These are phyloP conservation scores for Aspergillus niger DNA, from an alignment of 2,329 filamentous ascomycete genomes.

Conservation along the genomic window DNA sequence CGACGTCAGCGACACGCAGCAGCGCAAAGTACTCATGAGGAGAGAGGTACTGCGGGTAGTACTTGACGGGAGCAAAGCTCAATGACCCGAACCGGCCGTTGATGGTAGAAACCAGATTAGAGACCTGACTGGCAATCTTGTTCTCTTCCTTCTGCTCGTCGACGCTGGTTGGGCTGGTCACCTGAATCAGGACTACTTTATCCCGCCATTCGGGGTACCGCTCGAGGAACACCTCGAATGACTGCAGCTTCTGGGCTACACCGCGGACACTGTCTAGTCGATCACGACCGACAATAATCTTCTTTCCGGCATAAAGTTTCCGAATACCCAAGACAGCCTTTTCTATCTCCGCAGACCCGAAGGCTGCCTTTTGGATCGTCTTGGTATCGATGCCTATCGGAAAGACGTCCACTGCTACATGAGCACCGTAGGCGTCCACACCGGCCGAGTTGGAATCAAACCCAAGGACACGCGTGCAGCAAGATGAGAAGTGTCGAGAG, in stretches of 20 bases:
- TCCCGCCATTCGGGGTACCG: conserved; percentile 89
- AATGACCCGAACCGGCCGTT: conserved; percentile 88
- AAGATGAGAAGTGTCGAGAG: conserved; percentile 90
- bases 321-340: conserved; percentile 72
- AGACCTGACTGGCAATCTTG: conserved; percentile 84
- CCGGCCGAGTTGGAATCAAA: conserved; percentile 83
- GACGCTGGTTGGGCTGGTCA: conserved; percentile 82
- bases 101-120: conserved; percentile 86
- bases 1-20: conserved; percentile 86
- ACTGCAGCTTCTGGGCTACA: conserved; percentile 93
- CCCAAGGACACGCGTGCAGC: conserved; percentile 87
- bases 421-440: conserved; percentile 83
- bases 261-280: conserved; percentile 90
- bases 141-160: conserved; percentile 78
- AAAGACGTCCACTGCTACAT: conserved; percentile 89
- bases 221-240: conserved; percentile 89
- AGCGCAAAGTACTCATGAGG: conserved; percentile 93
- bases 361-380: conserved; percentile 74
- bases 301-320: conserved; percentile 81
- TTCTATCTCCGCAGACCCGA: conserved; percentile 68
- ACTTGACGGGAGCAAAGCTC: conserved; percentile 86
- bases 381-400: conserved; percentile 92
- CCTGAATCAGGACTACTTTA: conserved; percentile 90
- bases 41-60: conserved; percentile 90
- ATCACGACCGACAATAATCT: conserved; percentile 92